Percentiles rank a stretch among this genome's conserved stretches.
Evolutionary conservation across 768 basidiomycete species (phyloP).

Genomic region (Trametes sanguinea): DNA sequence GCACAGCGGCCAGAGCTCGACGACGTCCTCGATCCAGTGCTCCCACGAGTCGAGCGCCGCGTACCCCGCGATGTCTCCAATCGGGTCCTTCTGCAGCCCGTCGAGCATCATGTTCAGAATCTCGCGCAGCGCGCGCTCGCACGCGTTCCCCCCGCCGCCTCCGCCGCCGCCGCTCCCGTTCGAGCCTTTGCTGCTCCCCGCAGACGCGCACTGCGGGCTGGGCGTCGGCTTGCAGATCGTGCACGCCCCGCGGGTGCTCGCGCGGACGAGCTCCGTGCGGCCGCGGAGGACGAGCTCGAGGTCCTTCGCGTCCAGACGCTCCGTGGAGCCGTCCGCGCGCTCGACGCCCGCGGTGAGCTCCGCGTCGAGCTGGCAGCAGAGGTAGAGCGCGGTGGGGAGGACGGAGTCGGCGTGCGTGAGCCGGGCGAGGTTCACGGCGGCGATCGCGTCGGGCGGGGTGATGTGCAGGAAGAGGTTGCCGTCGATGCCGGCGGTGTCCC

Average conservation of each 20-base stretch:
- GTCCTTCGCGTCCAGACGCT: conserved; percentile 19
- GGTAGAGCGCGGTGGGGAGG: conserved; percentile 26
- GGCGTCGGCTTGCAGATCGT: conserved; percentile 20
- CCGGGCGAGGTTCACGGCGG: conserved; percentile 24
- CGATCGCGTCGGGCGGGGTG: conserved; percentile 23
- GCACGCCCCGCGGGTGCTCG: conserved; percentile 32
- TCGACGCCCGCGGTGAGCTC: conserved; percentile 19
- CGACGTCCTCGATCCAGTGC: conserved; percentile 26
- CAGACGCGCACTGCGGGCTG: conserved; percentile 17
- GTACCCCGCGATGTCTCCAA: conserved; percentile 21
- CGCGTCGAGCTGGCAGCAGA: conserved; percentile 23
- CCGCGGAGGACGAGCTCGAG: conserved; percentile 26
- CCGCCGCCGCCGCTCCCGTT: too few species aligned
- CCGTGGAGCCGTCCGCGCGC: conserved; percentile 19
- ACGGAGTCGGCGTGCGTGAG: conserved; percentile 25
- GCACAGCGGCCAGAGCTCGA: conserved; percentile 23
- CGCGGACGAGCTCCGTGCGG: conserved; percentile 38
- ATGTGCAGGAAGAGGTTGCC: conserved; percentile 25
- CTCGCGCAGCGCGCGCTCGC: conserved; percentile 24
- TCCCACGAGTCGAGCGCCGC: conserved; percentile 24
- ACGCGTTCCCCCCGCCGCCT: neutral
- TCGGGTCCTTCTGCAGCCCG: conserved; percentile 23
- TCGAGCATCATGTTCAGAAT: conserved; percentile 22
- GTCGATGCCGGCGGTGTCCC: conserved; percentile 23
- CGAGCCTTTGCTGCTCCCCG: neutral